Evolutionary conservation across 2,329 filamentous ascomycete genomes (phyloP), one percentile per base, ranked within the genome.

Genomic region (Cercospora canescens): DNA sequence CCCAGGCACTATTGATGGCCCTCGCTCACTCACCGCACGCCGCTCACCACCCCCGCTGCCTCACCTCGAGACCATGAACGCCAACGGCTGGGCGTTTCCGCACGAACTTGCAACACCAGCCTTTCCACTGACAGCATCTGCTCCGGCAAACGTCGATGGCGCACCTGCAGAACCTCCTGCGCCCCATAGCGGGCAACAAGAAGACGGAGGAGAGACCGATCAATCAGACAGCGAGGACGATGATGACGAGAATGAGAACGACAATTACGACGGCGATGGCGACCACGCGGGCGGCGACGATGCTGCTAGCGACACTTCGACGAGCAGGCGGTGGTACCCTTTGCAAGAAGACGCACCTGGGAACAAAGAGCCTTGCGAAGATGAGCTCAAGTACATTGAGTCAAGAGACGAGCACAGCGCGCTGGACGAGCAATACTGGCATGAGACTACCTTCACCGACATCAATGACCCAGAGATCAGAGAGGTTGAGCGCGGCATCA

Each of bases 371-470:
- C 62, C 87, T 6, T 83, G 85, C 63, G 85, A 86, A 70, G 82
- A 82, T 9, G 87, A 89, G 77, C 71, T 88, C 70, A 85, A 84
- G 70, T 85, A 85, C 70, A 87, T 89, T 34, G 82, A 86, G 59
- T 77, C 79, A 3, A 76, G 76, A 4, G 79, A 79, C 58, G 82
- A 85, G 62, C 80, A 85, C 67, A 87, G 82, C 74, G 87, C 86
- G n/a, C 72, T 83, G 54, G 85, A 89, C 69, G 82, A 88, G 72
- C 77, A 82, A 21, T 82, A 88, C 72, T 88, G 86, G 85, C 85
- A 88, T 73, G 82, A 82, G 66, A 80, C 82, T 68, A 84, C 87
- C 8, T 88, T 85, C 70, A 78, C 81, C 28, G 79, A 84, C 3
- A 77, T 88, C 8, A 82, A 88, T 6, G 87, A 89, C 68, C 85